Conservation (phyloP, 352 stramenopile species). For the Globisporangium carolinianum region DNA sequence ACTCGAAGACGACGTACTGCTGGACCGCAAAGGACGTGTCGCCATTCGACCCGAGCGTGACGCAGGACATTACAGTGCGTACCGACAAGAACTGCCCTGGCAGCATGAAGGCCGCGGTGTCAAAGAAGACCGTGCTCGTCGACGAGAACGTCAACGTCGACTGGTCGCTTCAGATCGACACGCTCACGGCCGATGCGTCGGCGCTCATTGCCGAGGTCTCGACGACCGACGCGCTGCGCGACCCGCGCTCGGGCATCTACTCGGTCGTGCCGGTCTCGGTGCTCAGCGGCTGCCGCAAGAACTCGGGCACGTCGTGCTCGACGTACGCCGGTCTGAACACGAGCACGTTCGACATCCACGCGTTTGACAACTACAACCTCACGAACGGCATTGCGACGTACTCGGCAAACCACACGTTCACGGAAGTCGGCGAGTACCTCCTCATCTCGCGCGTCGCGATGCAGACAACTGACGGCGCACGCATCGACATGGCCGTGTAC, state of each 20-base stretch:
- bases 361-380: slow-evolving; percentile 56
- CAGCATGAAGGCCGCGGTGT: slow-evolving; percentile 52
- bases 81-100: slow-evolving; percentile 64
- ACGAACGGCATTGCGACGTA: slow-evolving; percentile 48
- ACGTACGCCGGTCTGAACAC: slow-evolving; percentile 54
- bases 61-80: slow-evolving; percentile 47
- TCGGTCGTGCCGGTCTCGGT: slow-evolving; percentile 66
- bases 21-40: slow-evolving; percentile 49
- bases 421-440: slow-evolving; percentile 47
- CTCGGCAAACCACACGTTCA: slow-evolving; percentile 48
- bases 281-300: slow-evolving; percentile 58
- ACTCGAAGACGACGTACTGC: slow-evolving; percentile 72
- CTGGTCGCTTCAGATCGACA: slow-evolving; percentile 60
- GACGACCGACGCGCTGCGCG: slow-evolving; percentile 33
- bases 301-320: slow-evolving; percentile 44
- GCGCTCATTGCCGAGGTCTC: slow-evolving; percentile 66
- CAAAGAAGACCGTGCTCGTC: slow-evolving; percentile 36
- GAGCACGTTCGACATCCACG: slow-evolving; percentile 43
- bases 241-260: slow-evolving; percentile 45
- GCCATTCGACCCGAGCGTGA: slow-evolving; percentile 51
- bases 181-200: slow-evolving; percentile 35
- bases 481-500: slow-evolving; percentile 80
- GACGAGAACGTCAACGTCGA: slow-evolving; percentile 47
- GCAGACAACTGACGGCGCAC: slow-evolving; percentile 61
- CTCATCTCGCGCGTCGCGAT: slow-evolving; percentile 69